Base-by-base conservation (phyloP, 2,329 filamentous ascomycete species). In the Bisporella sp. region DNA sequence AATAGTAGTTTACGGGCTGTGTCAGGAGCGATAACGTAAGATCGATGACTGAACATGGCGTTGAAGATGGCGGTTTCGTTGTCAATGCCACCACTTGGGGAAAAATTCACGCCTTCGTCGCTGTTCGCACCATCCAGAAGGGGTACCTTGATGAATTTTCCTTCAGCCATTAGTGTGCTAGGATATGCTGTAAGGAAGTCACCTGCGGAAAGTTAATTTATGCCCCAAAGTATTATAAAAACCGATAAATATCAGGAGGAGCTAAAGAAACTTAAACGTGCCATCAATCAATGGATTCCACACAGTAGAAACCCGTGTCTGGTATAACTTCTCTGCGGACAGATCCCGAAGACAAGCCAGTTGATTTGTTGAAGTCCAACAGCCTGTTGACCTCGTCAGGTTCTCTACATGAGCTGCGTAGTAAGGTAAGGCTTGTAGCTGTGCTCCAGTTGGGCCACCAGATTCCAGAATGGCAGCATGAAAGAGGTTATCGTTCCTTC, bases 401-500 rank as follows among this genome's bases (percentile, higher is more conserved):
- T 69, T 71, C 49, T 70, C 68, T 7, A 66, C 58, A 1, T 65
- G 64, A 0, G 52, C 53, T 28, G 59, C 55, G 54, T 70, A 71
- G 57, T 67, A 71, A 1, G 42, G 44, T 8, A 66, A 57, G 4
- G 66, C 64, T 21, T 57, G 45, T 6, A 55, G 35, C 7, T n/a
- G 41, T 2, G 48, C 41, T 5, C 59, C 54, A 6, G 61, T 50
- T 1, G 58, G 56, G 0, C 68, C 68, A 4, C 77, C 77, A 9
- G 74, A 79, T 48, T 82, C 71, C 48, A 76, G 65, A 42, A 79
- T 81, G 2, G 73, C 78, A 6, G 65, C 74, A 4, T 72, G 71
- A 58, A 80, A 83, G 0, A 83, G 65, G 0, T 69, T 65, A 50
- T 82, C 77, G 49, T 82, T 69, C 32, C 75, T 68, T 0, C 78